Evolutionary conservation across 139 green algal species (phyloP), one percentile per base, ranked within the genome.

Genomic region (Ostreobium quekettii): DNA sequence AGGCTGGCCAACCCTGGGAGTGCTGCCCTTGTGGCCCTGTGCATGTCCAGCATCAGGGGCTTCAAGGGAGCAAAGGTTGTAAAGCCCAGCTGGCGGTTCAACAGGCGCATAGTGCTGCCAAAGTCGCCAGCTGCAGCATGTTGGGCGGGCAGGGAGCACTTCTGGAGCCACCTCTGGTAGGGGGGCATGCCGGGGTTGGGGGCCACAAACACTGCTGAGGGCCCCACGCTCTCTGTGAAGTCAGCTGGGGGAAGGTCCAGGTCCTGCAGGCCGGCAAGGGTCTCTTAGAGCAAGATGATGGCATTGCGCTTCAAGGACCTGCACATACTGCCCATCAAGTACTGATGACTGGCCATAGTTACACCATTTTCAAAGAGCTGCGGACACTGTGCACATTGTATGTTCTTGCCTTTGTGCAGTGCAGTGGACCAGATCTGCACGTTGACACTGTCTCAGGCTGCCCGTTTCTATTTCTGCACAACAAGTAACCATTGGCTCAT

Each of bases 41-140:
- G 81, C 2, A 95, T 65, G 66, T 98, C 87, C 67, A 98, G 60
- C 59, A 97, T 88, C 72, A 87, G 83, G 6, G 84, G 80, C 72
- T 85, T 82, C 57, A 98, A 78, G 11, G 94, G 91, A 64, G 86
- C 90, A 64, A 98, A 97, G 74, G 86, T 80, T 32, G 81, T 71
- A n/a, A 93, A 88, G 65, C 92, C 94, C 36, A 97, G 78, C 77
- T 84, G 69, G 36, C 91, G 78, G 76, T 87, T 87, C 53, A 99
- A 84, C 74, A 98, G 77, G 29, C 88, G 88, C 89, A 97, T 96
- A 35, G 93, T 93, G 2, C 76, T 82, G 62, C 87, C 79, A 67
- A 97, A 96, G 19, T 83, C 80, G 36, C 91, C 93, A 29, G 90
- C 91, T 3, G 91, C 90, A 1, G 70, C 82, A 58, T 92, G 85